phyloP scores from a whole-genome alignment of 2,329 filamentous ascomycete genomes.

The Claviceps digitariae region DNA sequence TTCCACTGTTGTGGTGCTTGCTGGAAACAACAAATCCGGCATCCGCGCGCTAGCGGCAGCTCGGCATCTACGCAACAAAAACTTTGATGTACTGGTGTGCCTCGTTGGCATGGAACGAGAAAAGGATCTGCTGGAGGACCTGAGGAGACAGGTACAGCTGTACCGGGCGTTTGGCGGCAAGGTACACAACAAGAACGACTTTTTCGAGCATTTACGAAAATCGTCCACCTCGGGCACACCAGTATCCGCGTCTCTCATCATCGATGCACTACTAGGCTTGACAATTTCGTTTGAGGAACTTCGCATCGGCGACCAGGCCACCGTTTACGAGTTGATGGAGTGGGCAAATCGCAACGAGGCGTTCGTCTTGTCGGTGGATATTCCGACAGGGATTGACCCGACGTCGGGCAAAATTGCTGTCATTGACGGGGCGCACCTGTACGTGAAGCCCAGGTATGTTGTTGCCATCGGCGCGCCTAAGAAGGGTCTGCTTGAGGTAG shows the following conservation, averaged over 20 bases:
- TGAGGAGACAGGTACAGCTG: constrained; percentile 69
- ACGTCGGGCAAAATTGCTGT: constrained; percentile 53
- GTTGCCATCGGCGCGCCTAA: constrained; percentile 81
- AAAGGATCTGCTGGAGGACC: constrained; percentile 63
- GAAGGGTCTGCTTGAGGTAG: constrained; percentile 64
- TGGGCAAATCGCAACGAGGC: constrained; percentile 86
- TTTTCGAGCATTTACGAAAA: constrained; percentile 46
- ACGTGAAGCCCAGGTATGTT: constrained; percentile 69
- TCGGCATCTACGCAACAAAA: constrained; percentile 74
- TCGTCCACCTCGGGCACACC: constrained; percentile 27
- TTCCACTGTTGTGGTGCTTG: constrained; percentile 57
- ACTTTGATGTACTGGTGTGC: constrained; percentile 67
- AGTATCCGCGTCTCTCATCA: constrained; percentile 58
- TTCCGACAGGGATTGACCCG: constrained; percentile 79
- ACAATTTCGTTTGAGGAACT: constrained; percentile 84
- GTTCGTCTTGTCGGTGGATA: constrained; percentile 73
- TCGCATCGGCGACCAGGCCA: constrained; percentile 66
- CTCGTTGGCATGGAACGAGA: constrained; percentile 77
- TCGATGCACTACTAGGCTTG: constrained; percentile 79
- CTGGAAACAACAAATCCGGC: constrained; percentile 87
- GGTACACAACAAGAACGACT: constrained; percentile 47
- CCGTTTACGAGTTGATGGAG: constrained; percentile 78
- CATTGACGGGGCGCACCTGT: constrained; percentile 64
- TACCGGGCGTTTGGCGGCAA: constrained; percentile 74
- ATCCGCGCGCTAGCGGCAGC: constrained; percentile 74